Base-by-base conservation (phyloP, 2,329 filamentous ascomycete genomes). In the Aureobasidium sp. region DNA sequence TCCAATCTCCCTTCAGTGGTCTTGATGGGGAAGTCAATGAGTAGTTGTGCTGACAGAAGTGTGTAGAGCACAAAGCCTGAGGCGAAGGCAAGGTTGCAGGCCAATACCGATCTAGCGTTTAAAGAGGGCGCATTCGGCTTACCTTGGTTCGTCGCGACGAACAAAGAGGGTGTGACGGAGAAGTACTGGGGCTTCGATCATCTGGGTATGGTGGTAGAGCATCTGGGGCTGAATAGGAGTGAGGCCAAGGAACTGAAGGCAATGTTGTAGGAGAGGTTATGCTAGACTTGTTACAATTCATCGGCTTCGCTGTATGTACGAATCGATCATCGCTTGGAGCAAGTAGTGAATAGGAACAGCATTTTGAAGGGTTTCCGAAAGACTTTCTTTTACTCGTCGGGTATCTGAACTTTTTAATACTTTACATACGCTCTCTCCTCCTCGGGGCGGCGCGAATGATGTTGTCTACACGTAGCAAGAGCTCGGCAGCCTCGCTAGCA, bases 361-460 rank as follows among this genome's bases (percentile, higher is more conserved):
- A 17, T 39, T 26, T 42, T 55, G 17, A 42, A 42, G 23, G 26
- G 27, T 46, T 57, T 57, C 39, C 53, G 39, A 46, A 57, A 57
- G 27, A 46, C 27, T 57, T 46, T 57, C 42, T 55, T 53, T 29
- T 47, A 58, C 32, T 58, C 55, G 17, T 50, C 57, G 57, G 57
- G 57, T 60, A 60, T 60, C 57, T 60, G 46, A 51, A 46, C 41
- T 62, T 62, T 55, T 47, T 17, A 48, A 34, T 46, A 26, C 12
- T 65, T 79, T 78, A 90, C 82, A 88, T 87, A 69, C 89, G 84
- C 75, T 93, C 89, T 66, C 91, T 83, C 78, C 84, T 86, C 74
- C 94, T 83, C 59, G 94, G 94, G 58, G 94, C 94, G 57, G 91
- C 90, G 65, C 93, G 87, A 74, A 99, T 97, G 75, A 99, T 99